A percentile compares a stretch with the other conserved stretches of the same genome.
Conservation (phyloP, 352 stramenopile species). For the Aphanomyces astaci region DNA sequence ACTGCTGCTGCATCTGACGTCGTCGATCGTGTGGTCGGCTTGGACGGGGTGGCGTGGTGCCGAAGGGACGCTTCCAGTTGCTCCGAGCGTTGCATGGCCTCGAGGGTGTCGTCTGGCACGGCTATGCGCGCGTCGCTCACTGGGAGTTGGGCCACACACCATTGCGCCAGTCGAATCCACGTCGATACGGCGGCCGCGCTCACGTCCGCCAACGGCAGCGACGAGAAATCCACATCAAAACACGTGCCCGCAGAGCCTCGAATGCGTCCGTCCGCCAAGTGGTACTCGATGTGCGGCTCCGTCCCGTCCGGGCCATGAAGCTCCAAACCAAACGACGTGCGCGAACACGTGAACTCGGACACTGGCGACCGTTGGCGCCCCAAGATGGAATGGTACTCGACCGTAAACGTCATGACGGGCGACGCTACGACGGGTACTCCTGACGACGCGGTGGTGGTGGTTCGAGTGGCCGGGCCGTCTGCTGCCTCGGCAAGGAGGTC, state of each 20-base stretch:
- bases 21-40: neutral
- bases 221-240: neutral
- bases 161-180: slow-evolving; percentile 19
- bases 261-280: neutral
- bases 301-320: neutral
- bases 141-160: neutral
- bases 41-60: neutral
- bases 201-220: neutral
- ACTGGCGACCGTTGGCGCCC: neutral
- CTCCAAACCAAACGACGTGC: neutral
- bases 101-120: neutral
- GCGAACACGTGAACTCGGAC: neutral
- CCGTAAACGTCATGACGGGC: neutral
- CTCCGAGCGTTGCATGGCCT: neutral
- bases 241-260: neutral
- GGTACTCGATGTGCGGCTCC: neutral
- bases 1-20: neutral
- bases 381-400: slow-evolving; percentile 4
- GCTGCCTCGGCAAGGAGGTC: no score
- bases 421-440: neutral
- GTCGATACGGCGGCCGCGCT: neutral
- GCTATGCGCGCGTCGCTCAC: neutral
- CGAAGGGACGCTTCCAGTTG: neutral
- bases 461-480: no score
- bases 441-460: no score